A percentile compares a stretch with the other conserved stretches of the same genome.
Evolutionary conservation across 768 basidiomycete species (phyloP).

Genomic region (Hortiboletus flavorubellus): DNA sequence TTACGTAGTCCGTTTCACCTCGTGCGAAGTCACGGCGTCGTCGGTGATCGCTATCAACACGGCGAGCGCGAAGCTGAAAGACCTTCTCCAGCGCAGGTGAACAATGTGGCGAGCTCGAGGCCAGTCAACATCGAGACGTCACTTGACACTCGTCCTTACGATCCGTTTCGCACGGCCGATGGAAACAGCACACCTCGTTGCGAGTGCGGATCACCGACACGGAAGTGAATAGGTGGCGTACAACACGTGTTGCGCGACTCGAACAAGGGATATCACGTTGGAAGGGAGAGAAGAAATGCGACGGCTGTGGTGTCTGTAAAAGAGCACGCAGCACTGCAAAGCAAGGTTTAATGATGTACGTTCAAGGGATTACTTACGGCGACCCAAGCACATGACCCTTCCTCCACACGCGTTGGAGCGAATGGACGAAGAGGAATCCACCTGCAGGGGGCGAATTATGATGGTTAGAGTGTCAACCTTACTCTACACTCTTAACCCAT

Average conservation of each 20-base stretch:
- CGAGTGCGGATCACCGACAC: constrained; percentile 15
- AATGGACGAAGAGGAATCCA: background rate
- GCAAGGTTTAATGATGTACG: constrained; percentile 11
- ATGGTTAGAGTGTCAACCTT: background rate
- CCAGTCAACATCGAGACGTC: background rate
- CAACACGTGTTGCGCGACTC: constrained; percentile 15
- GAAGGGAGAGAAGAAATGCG: background rate
- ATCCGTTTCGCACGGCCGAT: constrained; percentile 9
- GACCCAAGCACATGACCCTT: background rate
- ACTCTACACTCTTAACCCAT: background rate
- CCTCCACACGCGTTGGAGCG: background rate
- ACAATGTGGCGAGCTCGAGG: background rate
- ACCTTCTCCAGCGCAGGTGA: background rate
- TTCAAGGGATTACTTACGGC: constrained; percentile 1
- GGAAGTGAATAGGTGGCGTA: constrained; percentile 13
- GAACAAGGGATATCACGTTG: background rate
- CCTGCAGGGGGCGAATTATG: background rate
- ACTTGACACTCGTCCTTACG: background rate
- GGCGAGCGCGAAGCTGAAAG: background rate
- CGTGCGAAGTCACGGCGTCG: background rate
- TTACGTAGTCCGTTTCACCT: constrained; percentile 12
- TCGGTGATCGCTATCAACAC: constrained; percentile 3
- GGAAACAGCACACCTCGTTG: background rate
- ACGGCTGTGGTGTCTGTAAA: background rate
- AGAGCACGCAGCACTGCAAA: background rate